A percentile compares a stretch with the other conserved stretches of the same genome.
These are phyloP conservation scores for Arachis monticola DNA, from an alignment of 331 rosid genomes.

Conservation along the genomic window DNA sequence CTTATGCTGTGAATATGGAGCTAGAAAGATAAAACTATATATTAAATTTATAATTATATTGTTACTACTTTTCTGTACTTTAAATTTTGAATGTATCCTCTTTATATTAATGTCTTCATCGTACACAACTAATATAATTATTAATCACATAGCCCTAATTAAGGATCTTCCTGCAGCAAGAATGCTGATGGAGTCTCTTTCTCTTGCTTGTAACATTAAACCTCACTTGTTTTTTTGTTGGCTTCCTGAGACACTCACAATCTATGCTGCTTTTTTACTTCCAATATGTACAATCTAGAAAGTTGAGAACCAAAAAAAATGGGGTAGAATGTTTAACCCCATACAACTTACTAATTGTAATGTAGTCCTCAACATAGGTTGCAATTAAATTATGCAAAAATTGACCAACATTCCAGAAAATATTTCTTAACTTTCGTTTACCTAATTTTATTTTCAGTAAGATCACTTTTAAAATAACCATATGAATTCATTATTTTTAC, in stretches of 20 bases:
- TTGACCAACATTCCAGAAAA: background rate
- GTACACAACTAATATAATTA: slow-evolving; percentile 23
- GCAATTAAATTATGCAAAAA: background rate
- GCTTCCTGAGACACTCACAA: no score
- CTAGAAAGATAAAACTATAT: background rate
- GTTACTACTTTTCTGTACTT: background rate
- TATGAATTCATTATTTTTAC: no score
- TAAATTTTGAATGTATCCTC: no score
- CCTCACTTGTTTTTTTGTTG: background rate
- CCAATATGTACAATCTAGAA: slow-evolving; percentile 1
- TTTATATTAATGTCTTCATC: slow-evolving; percentile 25
- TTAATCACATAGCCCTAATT: slow-evolving; percentile 6
- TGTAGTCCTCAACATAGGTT: background rate
- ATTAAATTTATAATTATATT: no score
- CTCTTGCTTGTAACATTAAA: background rate
- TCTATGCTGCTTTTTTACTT: background rate
- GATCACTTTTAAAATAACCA: background rate
- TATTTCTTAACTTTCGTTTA: background rate
- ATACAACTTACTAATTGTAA: background rate
- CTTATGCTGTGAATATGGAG: slow-evolving; percentile 28
- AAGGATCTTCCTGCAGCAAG: slow-evolving; percentile 18
- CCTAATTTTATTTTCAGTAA: background rate
- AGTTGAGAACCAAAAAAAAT: no score
- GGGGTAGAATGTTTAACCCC: background rate
- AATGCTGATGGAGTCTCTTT: slow-evolving; percentile 36